Base-by-base conservation (phyloP, 306 rosid species). In the Glycine soja region DNA sequence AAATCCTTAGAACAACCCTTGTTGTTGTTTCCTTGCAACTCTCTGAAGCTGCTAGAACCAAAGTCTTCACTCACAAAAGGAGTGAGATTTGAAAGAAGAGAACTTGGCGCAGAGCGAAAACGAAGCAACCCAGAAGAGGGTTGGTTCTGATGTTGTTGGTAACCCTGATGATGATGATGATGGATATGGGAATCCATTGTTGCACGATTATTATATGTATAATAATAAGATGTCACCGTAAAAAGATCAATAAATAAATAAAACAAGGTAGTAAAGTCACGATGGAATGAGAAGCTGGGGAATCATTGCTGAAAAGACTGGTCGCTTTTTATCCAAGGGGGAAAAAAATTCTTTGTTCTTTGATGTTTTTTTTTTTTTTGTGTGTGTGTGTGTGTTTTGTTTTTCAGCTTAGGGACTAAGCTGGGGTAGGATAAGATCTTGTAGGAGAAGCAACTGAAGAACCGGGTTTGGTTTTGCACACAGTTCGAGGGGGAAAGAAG, bases 371-470 rank as follows among this genome's bases (percentile, higher is more conserved):
- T 63, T 85, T 4, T 84, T 79, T 78, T 83, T 62, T 0, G 30
- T 24, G 30, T 24, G 30, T 24, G 30, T 24, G 30, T 24, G 30
- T 24, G 30, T 24, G 30, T 24, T 24, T 24, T 24, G 30, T 24
- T 24, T 24, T 24, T 73, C 87, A 81, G 94, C 97, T 94, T 92
- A 77, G 46, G 19, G 79, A 53, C 11, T 56, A 92, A 89, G 98
- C 97, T 84, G 91, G 92, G 82, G 84, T 34, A 53, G 80, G 98
- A 95, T 91, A 91, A 95, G 97, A 92, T 89, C 95, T 90, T 91
- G 88, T 69, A 14, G 85, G 77, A 61, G 93, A 94, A 94, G 97
- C 83, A 89, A 91, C 77, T 14, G 54, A 77, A 12, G 36, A 19
- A 16, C 54, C 34, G 6, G 48, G 7, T n/a, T 62, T 34, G 36